Conservation (phyloP, 2,329 filamentous ascomycete species). For the Madurella fahalii region DNA sequence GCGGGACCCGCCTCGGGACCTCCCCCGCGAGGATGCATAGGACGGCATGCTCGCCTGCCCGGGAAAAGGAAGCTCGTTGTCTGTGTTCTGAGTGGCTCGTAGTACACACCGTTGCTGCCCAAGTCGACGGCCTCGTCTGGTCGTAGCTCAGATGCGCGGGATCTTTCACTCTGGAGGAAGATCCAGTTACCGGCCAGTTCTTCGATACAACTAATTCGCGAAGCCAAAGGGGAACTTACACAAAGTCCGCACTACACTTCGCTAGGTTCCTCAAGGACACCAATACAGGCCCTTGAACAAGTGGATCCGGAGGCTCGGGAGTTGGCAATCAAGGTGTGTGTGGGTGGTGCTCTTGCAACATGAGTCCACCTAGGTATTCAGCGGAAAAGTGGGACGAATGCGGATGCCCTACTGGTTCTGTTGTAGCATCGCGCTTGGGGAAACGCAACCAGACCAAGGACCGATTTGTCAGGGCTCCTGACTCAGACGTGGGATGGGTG, state of each 20-base stretch:
- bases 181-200: too few relatives aligned
- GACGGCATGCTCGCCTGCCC: conserved; percentile 1
- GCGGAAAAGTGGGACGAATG: neutral
- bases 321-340: too few relatives aligned
- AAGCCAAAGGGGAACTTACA: too few relatives aligned
- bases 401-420: neutral
- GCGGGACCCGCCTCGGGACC: neutral
- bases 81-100: neutral
- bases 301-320: too few relatives aligned
- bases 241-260: too few relatives aligned
- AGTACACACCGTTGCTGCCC: neutral
- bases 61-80: neutral
- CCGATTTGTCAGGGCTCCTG: neutral
- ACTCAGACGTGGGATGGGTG: neutral
- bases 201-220: too few relatives aligned
- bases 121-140: neutral
- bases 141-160: too few relatives aligned
- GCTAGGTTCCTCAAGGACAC: too few relatives aligned
- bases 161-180: too few relatives aligned
- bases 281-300: too few relatives aligned
- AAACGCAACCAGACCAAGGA: neutral
- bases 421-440: neutral
- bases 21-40: neutral
- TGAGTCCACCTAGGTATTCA: too few relatives aligned
- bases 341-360: too few relatives aligned